Conservation (phyloP, 2,329 filamentous ascomycete genomes). For the Hypoxylon sp. region DNA sequence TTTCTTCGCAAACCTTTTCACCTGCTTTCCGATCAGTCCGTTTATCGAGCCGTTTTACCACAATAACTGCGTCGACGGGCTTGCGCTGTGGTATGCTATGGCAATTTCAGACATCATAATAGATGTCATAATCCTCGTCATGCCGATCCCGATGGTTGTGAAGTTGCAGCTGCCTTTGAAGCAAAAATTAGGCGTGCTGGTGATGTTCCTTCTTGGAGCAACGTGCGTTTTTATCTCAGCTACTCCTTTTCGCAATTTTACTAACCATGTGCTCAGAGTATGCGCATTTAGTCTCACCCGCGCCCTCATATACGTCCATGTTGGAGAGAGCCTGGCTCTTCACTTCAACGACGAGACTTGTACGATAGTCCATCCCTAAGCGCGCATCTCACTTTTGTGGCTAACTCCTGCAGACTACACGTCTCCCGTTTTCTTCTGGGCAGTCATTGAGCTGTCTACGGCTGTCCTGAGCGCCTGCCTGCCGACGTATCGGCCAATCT, state of each 20-base stretch:
- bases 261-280: constrained; percentile 37
- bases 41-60: constrained; percentile 47
- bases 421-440: constrained; percentile 46
- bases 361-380: constrained; percentile 22
- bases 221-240: constrained; percentile 31
- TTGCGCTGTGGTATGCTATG: constrained; percentile 43
- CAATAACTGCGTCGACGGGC: constrained; percentile 45
- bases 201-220: constrained; percentile 48
- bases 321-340: constrained; percentile 40
- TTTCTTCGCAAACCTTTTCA: constrained; percentile 49
- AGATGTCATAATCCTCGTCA: constrained; percentile 47
- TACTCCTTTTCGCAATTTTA: constrained; percentile 1
- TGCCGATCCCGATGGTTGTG: constrained; percentile 49
- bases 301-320: constrained; percentile 31
- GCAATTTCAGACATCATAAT: constrained; percentile 45
- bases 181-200: constrained; percentile 47
- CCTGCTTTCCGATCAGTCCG: constrained; percentile 46
- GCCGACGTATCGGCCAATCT: constrained; percentile 42
- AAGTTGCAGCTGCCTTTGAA: constrained; percentile 45
- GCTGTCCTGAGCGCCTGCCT: constrained; percentile 42
- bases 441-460: constrained; percentile 43
- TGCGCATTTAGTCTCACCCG: constrained; percentile 43
- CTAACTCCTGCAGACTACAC: constrained; percentile 46
- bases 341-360: constrained; percentile 48
- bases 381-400: background rate